A percentile compares a stretch with the other conserved stretches of the same genome.
phyloP scores from a whole-genome alignment of 108 stramenopile species.

The Aurantiochytrium sp. region DNA sequence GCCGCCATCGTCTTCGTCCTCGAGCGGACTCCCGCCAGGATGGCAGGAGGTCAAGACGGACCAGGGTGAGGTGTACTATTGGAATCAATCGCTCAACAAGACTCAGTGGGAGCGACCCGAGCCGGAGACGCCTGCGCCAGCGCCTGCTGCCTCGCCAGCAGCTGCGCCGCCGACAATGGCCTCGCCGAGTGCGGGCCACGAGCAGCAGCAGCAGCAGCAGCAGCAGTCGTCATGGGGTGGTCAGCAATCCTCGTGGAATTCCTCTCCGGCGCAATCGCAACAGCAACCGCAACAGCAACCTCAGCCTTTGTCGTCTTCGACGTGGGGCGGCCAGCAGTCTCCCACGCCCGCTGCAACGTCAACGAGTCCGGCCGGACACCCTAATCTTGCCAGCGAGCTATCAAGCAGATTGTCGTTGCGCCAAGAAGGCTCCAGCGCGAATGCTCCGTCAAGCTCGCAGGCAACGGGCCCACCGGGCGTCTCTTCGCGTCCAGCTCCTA shows the following conservation, averaged over 20 bases:
- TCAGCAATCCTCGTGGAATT: too few relatives aligned
- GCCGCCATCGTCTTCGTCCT: background rate
- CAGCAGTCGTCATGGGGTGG: too few relatives aligned
- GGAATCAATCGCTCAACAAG: background rate
- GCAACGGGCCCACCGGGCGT: too few relatives aligned
- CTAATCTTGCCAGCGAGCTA: background rate
- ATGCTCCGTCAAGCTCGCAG: too few relatives aligned
- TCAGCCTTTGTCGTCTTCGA: too few relatives aligned
- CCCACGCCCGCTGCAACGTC: background rate
- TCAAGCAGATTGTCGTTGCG: background rate
- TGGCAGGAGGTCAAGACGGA: background rate
- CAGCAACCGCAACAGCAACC: too few relatives aligned
- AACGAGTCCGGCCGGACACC: background rate
- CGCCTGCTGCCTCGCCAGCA: background rate
- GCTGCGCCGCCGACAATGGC: background rate
- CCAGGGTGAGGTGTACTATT: background rate
- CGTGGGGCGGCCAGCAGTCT: too few relatives aligned
- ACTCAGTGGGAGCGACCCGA: constrained; percentile 1
- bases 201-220: too few relatives aligned
- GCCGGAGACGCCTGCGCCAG: background rate
- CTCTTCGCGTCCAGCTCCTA: too few relatives aligned
- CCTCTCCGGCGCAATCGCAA: too few relatives aligned
- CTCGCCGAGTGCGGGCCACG: background rate
- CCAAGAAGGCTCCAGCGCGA: background rate
- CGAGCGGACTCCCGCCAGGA: background rate